Conservation (phyloP, 768 basidiomycete species). For the Trametes punicea region DNA sequence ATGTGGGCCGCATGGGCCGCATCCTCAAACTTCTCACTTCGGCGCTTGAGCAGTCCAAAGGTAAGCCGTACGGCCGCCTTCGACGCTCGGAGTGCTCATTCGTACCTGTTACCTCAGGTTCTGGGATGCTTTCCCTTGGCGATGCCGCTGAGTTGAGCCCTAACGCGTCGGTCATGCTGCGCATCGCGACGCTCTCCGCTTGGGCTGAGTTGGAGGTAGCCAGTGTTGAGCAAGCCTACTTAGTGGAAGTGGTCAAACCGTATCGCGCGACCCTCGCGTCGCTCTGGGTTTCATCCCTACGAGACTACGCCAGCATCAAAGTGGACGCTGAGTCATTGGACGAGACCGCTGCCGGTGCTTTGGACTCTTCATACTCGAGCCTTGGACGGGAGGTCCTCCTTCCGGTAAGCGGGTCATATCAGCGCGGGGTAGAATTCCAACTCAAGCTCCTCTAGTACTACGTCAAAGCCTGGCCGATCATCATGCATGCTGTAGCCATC, state of each 20-base stretch:
- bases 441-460: constrained; percentile 65
- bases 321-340: constrained; percentile 86
- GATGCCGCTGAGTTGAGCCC: constrained; percentile 85
- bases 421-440: neutral
- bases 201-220: constrained; percentile 94
- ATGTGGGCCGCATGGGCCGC: constrained; percentile 87
- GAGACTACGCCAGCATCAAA: constrained; percentile 90
- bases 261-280: constrained; percentile 70
- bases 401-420: constrained; percentile 56
- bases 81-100: neutral
- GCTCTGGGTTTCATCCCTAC: constrained; percentile 83
- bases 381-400: constrained; percentile 88
- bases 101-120: constrained; percentile 46
- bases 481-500: constrained; percentile 82
- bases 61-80: constrained; percentile 38
- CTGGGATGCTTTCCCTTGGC: constrained; percentile 81
- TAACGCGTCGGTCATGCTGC: constrained; percentile 92
- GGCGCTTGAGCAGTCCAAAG: constrained; percentile 87
- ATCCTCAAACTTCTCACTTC: constrained; percentile 86
- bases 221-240: constrained; percentile 67
- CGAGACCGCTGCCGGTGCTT: constrained; percentile 66
- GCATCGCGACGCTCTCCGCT: constrained; percentile 88
- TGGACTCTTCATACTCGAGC: constrained; percentile 83
- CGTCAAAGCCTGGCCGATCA: constrained; percentile 71
- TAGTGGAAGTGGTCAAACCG: constrained; percentile 78